Conservation (phyloP, 495 filamentous ascomycete genomes). For the Aspergillus indologenus region DNA sequence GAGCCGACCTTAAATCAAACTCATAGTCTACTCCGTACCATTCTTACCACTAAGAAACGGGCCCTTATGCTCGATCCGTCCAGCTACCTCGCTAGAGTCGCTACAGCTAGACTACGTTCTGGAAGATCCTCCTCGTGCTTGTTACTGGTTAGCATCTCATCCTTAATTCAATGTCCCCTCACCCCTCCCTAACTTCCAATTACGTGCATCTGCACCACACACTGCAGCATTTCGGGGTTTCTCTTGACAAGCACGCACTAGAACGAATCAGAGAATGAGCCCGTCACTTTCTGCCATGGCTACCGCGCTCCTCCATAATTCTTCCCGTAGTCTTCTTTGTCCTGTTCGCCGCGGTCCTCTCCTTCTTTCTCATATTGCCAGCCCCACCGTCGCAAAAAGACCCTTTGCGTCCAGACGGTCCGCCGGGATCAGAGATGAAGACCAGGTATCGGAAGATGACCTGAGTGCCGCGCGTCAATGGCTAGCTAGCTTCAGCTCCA, state of each 20-base stretch:
- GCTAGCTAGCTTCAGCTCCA: slow-evolving; percentile 61
- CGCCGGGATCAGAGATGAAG: slow-evolving; percentile 13
- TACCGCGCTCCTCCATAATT: not conserved
- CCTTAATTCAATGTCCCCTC: slow-evolving; percentile 19
- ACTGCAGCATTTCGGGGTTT: not conserved
- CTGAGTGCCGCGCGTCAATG: slow-evolving; percentile 71
- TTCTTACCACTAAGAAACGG: slow-evolving; percentile 2
- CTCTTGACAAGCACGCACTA: not conserved
- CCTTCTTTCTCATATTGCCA: slow-evolving; percentile 9
- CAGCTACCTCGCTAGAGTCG: too few species aligned
- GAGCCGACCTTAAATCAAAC: not conserved
- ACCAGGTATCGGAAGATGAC: slow-evolving; percentile 48
- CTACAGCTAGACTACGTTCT: slow-evolving; percentile 11
- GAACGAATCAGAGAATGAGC: not conserved
- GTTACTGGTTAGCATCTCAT: slow-evolving; percentile 15
- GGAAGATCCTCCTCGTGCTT: slow-evolving; percentile 17
- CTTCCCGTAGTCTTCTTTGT: not conserved
- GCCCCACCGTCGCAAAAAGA: slow-evolving; percentile 14
- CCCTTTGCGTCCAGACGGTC: slow-evolving; percentile 22
- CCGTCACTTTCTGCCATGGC: not conserved
- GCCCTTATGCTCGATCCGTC: too few species aligned
- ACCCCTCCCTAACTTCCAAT: too few species aligned
- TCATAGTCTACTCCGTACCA: not conserved
- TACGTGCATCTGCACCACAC: slow-evolving; percentile 1
- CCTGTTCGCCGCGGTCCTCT: slow-evolving; percentile 5